Conservation (phyloP, 768 basidiomycete genomes). For the Tulasnella sp. region DNA sequence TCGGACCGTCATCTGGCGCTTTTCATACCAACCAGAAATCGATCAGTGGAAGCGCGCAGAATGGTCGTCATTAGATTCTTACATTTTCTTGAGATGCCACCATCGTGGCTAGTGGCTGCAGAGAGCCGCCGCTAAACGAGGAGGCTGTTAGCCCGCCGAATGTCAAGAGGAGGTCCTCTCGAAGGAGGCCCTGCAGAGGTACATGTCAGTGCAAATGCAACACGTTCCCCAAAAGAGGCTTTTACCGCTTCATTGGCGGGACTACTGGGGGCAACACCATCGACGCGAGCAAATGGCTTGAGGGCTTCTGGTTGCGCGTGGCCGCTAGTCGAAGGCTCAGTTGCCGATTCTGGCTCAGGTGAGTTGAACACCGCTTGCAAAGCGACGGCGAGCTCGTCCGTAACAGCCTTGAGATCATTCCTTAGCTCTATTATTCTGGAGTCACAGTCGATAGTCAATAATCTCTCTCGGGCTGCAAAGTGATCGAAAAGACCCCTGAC, state of each 20-base stretch:
- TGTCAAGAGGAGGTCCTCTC: conserved; percentile 70
- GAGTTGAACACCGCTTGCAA: conserved; percentile 72
- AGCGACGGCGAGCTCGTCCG: conserved; percentile 66
- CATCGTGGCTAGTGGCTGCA: conserved; percentile 72
- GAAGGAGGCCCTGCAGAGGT: conserved; percentile 61
- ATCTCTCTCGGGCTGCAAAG: neutral
- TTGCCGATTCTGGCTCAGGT: conserved; percentile 34
- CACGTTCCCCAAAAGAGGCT: conserved; percentile 37
- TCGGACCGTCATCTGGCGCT: conserved; percentile 37
- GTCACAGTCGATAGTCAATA: neutral
- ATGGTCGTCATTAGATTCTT: conserved; percentile 40
- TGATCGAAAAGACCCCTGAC: neutral
- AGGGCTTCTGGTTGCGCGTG: conserved; percentile 35
- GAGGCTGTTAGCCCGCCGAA: conserved; percentile 66
- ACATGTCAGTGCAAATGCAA: neutral
- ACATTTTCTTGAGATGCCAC: conserved; percentile 82
- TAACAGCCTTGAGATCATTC: conserved; percentile 72
- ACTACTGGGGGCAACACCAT: conserved; percentile 76
- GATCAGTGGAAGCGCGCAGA: neutral
- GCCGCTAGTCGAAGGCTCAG: neutral
- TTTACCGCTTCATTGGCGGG: conserved; percentile 83
- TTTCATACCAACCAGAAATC: neutral
- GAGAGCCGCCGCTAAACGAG: conserved; percentile 55
- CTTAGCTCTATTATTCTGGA: conserved; percentile 68
- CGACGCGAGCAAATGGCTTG: conserved; percentile 76